phyloP scores from a whole-genome alignment of 805 yeast species.

The Metschnikowia koreensis region DNA sequence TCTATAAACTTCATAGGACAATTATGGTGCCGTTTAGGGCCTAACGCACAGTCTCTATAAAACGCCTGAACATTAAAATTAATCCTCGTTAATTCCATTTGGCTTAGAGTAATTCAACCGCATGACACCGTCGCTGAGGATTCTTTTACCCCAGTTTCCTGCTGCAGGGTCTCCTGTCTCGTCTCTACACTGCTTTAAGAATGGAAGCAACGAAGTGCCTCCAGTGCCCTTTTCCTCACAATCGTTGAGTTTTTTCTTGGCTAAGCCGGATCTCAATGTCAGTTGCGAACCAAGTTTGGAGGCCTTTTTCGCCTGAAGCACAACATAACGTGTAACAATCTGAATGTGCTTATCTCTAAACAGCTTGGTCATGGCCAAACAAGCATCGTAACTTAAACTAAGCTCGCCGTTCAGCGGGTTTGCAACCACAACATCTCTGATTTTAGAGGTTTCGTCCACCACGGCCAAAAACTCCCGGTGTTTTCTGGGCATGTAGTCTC shows the following conservation, averaged over 20 bases:
- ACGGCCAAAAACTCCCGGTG: constrained; percentile 73
- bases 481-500: constrained; percentile 83
- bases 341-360: constrained; percentile 93
- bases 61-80: not conserved
- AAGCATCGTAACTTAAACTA: constrained; percentile 77
- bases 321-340: constrained; percentile 82
- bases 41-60: not conserved
- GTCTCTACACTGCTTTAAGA: constrained; percentile 91
- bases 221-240: constrained; percentile 83
- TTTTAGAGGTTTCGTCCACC: constrained; percentile 53
- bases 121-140: constrained; percentile 56
- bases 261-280: constrained; percentile 67
- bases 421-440: constrained; percentile 61
- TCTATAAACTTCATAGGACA: too few relatives aligned
- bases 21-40: not conserved
- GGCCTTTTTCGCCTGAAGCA: constrained; percentile 69
- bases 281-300: constrained; percentile 52
- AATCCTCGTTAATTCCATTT: constrained; percentile 43
- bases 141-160: constrained; percentile 83
- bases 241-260: constrained; percentile 45
- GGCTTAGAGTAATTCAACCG: constrained; percentile 37
- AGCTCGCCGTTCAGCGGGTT: constrained; percentile 51
- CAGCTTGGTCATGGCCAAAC: constrained; percentile 81
- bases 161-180: constrained; percentile 95
- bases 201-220: constrained; percentile 88